Conservation (phyloP, 1,139 yeast species). For the Protomyces gravidus region DNA sequence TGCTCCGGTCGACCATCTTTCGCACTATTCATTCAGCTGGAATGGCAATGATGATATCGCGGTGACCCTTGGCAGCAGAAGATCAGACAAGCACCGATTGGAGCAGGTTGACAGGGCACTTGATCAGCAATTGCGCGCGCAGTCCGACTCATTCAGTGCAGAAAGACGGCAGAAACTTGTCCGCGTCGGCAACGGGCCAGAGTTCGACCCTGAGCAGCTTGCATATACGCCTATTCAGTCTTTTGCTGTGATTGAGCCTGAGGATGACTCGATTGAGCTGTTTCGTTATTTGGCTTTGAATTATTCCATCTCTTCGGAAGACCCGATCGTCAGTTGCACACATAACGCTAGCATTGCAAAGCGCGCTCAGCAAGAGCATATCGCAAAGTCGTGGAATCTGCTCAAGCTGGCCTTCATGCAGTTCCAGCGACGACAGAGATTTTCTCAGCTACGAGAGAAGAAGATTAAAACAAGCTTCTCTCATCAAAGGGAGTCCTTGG, state of each 20-base stretch:
- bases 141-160: not conserved
- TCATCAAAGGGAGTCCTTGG: not conserved
- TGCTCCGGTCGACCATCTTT: slow-evolving; percentile 53
- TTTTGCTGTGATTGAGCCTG: slow-evolving; percentile 8
- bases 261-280: slow-evolving; percentile 1
- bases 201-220: slow-evolving; percentile 1
- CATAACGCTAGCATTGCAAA: slow-evolving; percentile 60
- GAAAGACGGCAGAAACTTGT: not conserved
- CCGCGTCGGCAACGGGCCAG: slow-evolving; percentile 47
- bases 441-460: not conserved
- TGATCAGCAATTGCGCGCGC: not conserved
- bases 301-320: slow-evolving; percentile 42
- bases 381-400: slow-evolving; percentile 68
- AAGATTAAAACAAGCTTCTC: not conserved
- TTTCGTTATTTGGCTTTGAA: slow-evolving; percentile 28
- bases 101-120: slow-evolving; percentile 1
- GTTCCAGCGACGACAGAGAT: slow-evolving; percentile 1
- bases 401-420: slow-evolving; percentile 37
- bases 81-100: slow-evolving; percentile 5
- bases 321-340: slow-evolving; percentile 49
- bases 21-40: slow-evolving; percentile 57
- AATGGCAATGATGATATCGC: slow-evolving; percentile 49
- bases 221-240: slow-evolving; percentile 13
- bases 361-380: slow-evolving; percentile 51
- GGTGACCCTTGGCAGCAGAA: slow-evolving; percentile 11